phyloP scores from a whole-genome alignment of 2,329 filamentous ascomycete genomes.

The Talaromyces sp. region DNA sequence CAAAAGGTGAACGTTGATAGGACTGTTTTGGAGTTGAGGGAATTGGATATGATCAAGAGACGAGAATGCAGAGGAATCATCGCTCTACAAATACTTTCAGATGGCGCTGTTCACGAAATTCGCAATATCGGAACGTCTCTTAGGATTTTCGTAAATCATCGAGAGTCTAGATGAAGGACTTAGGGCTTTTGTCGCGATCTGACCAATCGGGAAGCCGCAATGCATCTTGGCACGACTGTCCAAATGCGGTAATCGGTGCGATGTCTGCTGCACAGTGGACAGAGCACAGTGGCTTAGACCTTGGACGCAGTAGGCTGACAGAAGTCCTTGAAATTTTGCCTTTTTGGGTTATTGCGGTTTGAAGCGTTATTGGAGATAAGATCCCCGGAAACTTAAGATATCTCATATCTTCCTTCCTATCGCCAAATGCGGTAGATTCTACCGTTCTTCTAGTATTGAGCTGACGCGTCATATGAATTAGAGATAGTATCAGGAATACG shows the following conservation, averaged over 20 bases:
- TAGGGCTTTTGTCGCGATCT: not conserved
- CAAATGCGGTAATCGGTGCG: not conserved
- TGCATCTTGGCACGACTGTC: not conserved
- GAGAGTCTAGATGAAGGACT: not conserved
- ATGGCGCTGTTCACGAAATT: not conserved
- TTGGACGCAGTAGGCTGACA: not conserved
- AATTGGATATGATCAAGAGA: not conserved
- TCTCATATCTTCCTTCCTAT: not conserved
- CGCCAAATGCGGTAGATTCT: not conserved
- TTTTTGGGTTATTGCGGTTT: not conserved
- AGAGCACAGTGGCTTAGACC: not conserved
- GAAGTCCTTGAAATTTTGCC: not conserved
- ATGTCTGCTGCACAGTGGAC: not conserved
- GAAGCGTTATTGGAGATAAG: not conserved
- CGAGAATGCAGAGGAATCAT: not conserved
- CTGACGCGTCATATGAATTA: not conserved
- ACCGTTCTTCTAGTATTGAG: not conserved
- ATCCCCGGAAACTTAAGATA: not conserved
- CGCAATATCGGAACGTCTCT: not conserved
- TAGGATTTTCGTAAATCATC: not conserved
- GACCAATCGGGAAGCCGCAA: not conserved
- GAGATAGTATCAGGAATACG: not conserved
- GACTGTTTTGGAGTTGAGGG: not conserved
- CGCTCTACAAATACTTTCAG: not conserved
- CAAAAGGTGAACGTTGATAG: not conserved